Evolutionary conservation across 1,284 basidiomycete species (phyloP), one percentile per base, ranked within the genome.

Genomic region (Golubevia pallescens): DNA sequence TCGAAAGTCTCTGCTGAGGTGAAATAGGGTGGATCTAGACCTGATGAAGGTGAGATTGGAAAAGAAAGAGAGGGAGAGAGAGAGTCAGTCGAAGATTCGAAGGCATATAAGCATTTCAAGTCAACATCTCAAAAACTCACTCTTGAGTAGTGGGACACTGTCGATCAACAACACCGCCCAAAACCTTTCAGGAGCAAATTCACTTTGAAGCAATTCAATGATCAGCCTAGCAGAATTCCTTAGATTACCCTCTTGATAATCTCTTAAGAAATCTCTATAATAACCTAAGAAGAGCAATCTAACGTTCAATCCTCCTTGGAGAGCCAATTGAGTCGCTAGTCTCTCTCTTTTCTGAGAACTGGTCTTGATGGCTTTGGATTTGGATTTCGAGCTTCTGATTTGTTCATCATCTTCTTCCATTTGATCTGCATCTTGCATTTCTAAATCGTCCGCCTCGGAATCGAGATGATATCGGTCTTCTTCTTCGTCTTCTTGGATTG

Each of bases 191-290:
- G 81, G 81, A 20, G 78, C 79, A 14, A 73, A 68, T 34, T 75
- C 75, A 32, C 77, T 81, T 6, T 75, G 74, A n/a, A 84, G 67
- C 1, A 82, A 64, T 51, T 74, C 74, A 3, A 81, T 74, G 1
- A 84, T 70, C 13, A 78, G 52, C 3, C 65, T 66, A 1, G 80
- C 80, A 4, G 81, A 80, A 3, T 69, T 71, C 8, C 61, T 57
- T 68, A 72, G 70, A 7, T 74, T 64, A 2, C 63, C 66, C 42
- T 71, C 70, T 2, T 72, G 65, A 57, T 76, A 80, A 0, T 78
- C 61, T 1, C 74, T 64, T 60, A 77, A 80, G 57, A 84, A 81
- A 60, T 83, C 81, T 51, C 79, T 69, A 68, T 81, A 81, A 65
- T 73, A 70, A 23, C 78, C 75, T 20, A 81, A 72, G 63, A 84